Conservation (phyloP, 2,329 filamentous ascomycete species). For the Zymoseptoria pseudotritici region DNA sequence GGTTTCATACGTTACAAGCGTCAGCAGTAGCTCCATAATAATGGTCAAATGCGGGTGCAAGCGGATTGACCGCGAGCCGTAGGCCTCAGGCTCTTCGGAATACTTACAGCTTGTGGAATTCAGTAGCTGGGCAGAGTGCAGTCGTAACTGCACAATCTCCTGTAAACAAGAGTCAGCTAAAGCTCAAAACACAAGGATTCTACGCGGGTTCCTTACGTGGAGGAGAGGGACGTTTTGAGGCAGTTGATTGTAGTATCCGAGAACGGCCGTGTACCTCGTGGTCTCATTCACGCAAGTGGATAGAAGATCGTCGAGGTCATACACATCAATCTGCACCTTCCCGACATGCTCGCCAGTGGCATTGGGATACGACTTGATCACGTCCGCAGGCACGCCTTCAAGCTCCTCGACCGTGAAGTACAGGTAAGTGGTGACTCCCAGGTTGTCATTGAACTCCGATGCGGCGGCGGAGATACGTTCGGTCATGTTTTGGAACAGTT, state of each 20-base stretch:
- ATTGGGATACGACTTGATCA: slow-evolving; percentile 57
- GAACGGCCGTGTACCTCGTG: not conserved
- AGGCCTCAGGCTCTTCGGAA: no score
- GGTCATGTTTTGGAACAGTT: slow-evolving; percentile 76
- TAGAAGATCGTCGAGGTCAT: not conserved
- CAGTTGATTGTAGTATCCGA: not conserved
- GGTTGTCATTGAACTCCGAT: slow-evolving; percentile 65
- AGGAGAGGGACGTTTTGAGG: slow-evolving; percentile 1
- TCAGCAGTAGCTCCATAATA: no score
- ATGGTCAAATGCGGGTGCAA: no score
- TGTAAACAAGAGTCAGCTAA: no score
- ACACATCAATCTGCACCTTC: slow-evolving; percentile 43
- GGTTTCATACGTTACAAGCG: no score
- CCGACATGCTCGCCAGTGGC: slow-evolving; percentile 64
- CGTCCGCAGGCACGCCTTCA: slow-evolving; percentile 63
- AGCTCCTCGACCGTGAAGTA: slow-evolving; percentile 69
- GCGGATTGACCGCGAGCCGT: no score
- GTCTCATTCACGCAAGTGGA: not conserved
- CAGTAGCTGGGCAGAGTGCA: slow-evolving; percentile 1
- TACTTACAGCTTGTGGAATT: not conserved
- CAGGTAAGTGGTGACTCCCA: slow-evolving; percentile 67
- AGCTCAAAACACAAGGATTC: no score
- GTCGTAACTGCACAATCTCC: slow-evolving; percentile 1
- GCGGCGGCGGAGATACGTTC: slow-evolving; percentile 63
- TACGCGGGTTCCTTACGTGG: not conserved